Percentiles rank a stretch among this genome's conserved stretches.
Conservation (phyloP, 495 filamentous ascomycete species). For the Bacidia rubella region DNA sequence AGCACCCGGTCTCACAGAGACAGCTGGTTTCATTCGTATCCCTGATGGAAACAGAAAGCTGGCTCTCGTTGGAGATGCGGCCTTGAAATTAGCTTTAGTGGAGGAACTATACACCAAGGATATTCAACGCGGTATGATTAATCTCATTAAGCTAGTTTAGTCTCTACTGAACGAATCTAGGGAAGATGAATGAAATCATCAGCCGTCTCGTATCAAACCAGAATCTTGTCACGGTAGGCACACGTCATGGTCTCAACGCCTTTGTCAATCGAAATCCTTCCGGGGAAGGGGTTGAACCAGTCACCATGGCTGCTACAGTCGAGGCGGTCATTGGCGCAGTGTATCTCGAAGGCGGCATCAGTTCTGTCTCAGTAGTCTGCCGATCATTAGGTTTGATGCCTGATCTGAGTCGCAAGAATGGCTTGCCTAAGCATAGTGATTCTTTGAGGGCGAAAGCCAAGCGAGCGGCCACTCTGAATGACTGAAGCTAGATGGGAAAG, state of each 20-base stretch:
- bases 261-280: conserved; percentile 8
- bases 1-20: conserved; percentile 7
- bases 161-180: conserved; percentile 1
- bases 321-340: conserved; percentile 14
- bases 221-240: conserved; percentile 5
- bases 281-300: neutral
- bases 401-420: neutral
- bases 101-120: conserved; percentile 7
- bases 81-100: conserved; percentile 8
- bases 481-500: no score
- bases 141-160: no score
- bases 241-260: neutral
- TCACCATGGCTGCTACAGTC: conserved; percentile 6
- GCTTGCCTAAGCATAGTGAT: neutral
- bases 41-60: conserved; percentile 11
- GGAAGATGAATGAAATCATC: neutral
- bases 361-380: conserved; percentile 2
- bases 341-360: conserved; percentile 10
- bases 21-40: neutral
- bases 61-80: conserved; percentile 8
- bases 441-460: no score
- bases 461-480: no score
- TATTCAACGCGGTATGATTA: neutral
- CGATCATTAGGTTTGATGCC: conserved; percentile 9
- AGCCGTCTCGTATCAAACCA: conserved; percentile 3